Evolutionary conservation across 768 basidiomycete species (phyloP).

Genomic region (Amanita polypyramis): DNA sequence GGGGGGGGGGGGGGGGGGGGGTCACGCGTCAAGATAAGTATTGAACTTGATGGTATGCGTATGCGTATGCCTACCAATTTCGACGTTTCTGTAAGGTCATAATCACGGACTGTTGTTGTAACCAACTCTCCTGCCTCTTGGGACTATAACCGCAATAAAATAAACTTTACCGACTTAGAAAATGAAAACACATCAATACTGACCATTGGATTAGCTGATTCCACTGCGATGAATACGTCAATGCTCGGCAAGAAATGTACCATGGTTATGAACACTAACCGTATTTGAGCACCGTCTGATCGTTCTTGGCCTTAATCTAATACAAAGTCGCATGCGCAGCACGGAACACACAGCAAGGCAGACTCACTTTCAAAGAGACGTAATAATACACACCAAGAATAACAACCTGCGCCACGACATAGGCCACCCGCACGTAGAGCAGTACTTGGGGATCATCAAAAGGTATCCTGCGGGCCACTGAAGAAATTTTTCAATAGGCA

Average conservation of each 20-base stretch:
- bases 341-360: background rate
- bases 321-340: background rate
- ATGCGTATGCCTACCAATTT: too few species aligned
- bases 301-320: conserved; percentile 91
- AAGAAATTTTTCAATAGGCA: conserved; percentile 5
- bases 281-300: conserved; percentile 93
- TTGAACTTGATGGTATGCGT: too few species aligned
- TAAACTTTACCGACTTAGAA: background rate
- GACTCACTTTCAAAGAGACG: conserved; percentile 57
- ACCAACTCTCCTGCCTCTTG: conserved; percentile 62
- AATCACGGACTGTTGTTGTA: conserved; percentile 89
- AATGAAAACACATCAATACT: conserved; percentile 14
- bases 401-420: conserved; percentile 64
- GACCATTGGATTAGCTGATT: conserved; percentile 68
- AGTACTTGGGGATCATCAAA: conserved; percentile 84
- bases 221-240: conserved; percentile 38
- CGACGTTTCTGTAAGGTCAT: conserved; percentile 82
- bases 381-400: conserved; percentile 75
- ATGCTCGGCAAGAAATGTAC: background rate
- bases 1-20: too few species aligned
- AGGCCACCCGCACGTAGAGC: conserved; percentile 74
- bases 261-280: conserved; percentile 35
- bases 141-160: conserved; percentile 25
- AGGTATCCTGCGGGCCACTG: conserved; percentile 85
- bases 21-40: too few species aligned